phyloP scores from a whole-genome alignment of 1,139 yeast species.

The Suhomyces taliae region DNA sequence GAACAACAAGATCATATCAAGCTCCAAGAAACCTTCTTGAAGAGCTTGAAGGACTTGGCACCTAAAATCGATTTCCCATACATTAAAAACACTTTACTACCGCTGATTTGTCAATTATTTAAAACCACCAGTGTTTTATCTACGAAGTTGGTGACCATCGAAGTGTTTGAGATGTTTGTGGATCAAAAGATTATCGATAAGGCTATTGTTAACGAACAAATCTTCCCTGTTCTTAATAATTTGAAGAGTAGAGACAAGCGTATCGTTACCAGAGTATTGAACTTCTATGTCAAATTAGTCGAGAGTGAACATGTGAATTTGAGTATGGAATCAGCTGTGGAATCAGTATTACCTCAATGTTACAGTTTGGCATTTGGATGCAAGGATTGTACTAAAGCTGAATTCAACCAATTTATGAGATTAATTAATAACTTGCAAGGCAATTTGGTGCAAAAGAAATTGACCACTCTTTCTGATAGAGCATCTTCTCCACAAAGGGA shows the following conservation, averaged over 20 bases:
- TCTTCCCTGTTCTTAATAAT: conserved; percentile 71
- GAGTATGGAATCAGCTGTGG: conserved; percentile 39
- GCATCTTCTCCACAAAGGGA: conserved; percentile 6
- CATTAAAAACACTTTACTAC: conserved; percentile 71
- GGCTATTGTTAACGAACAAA: conserved; percentile 68
- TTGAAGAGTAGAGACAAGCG: conserved; percentile 78
- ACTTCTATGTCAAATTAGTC: conserved; percentile 49
- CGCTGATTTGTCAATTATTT: conserved; percentile 69
- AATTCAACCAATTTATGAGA: conserved; percentile 33
- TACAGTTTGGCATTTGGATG: conserved; percentile 42
- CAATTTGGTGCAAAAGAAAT: conserved; percentile 28
- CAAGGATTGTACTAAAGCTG: conserved; percentile 38
- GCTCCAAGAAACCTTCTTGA: conserved; percentile 59
- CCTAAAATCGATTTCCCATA: conserved; percentile 66
- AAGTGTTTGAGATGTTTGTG: conserved; percentile 60
- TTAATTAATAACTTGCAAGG: conserved; percentile 31
- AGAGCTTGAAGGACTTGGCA: conserved; percentile 43
- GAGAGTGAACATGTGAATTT: conserved; percentile 38
- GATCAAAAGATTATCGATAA: conserved; percentile 65
- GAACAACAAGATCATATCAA: conserved; percentile 35
- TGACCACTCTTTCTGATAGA: conserved; percentile 25
- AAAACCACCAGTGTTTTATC: conserved; percentile 80
- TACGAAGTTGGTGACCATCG: conserved; percentile 71
- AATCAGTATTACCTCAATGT: conserved; percentile 40
- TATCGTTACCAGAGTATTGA: conserved; percentile 56